Evolutionary conservation across 768 basidiomycete genomes (phyloP).

Genomic region (Strobilomyces dryophilus): DNA sequence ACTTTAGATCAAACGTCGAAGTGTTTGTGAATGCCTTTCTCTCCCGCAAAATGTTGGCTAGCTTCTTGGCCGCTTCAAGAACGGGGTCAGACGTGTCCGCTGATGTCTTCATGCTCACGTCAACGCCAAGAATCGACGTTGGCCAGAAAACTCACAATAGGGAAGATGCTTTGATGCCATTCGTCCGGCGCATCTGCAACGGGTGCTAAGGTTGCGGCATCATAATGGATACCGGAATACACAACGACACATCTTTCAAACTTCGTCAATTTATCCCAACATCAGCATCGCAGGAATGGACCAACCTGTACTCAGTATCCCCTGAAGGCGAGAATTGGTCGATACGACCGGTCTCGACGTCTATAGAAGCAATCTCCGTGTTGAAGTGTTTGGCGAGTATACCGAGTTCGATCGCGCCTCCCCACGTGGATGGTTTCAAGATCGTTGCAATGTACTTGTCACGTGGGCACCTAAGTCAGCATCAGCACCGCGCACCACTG

Average conservation of each 20-base stretch:
- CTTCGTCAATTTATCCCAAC: slow-evolving; percentile 1
- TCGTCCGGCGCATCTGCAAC: slow-evolving; percentile 68
- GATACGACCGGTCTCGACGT: slow-evolving; percentile 88
- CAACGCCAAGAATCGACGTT: slow-evolving; percentile 20
- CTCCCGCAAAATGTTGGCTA: slow-evolving; percentile 67
- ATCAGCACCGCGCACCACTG: not conserved
- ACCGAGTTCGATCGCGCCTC: slow-evolving; percentile 91
- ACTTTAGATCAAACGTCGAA: slow-evolving; percentile 84
- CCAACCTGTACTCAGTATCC: slow-evolving; percentile 32
- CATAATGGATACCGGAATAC: slow-evolving; percentile 97
- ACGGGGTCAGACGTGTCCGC: slow-evolving; percentile 47
- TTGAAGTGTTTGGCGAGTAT: slow-evolving; percentile 79
- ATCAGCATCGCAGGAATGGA: not conserved
- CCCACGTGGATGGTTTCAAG: slow-evolving; percentile 78
- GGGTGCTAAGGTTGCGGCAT: slow-evolving; percentile 82
- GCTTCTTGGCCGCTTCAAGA: slow-evolving; percentile 59
- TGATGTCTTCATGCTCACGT: slow-evolving; percentile 19
- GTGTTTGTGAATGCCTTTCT: slow-evolving; percentile 91
- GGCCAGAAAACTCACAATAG: slow-evolving; percentile 39
- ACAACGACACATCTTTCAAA: slow-evolving; percentile 63
- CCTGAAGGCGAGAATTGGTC: slow-evolving; percentile 64
- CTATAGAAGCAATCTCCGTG: slow-evolving; percentile 86
- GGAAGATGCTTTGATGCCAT: slow-evolving; percentile 88
- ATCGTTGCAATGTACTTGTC: slow-evolving; percentile 81
- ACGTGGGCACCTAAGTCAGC: slow-evolving; percentile 41